Evolutionary conservation across 2,329 filamentous ascomycete species (phyloP), one percentile per base, ranked within the genome.

Genomic region (Aureobasidium zeae): DNA sequence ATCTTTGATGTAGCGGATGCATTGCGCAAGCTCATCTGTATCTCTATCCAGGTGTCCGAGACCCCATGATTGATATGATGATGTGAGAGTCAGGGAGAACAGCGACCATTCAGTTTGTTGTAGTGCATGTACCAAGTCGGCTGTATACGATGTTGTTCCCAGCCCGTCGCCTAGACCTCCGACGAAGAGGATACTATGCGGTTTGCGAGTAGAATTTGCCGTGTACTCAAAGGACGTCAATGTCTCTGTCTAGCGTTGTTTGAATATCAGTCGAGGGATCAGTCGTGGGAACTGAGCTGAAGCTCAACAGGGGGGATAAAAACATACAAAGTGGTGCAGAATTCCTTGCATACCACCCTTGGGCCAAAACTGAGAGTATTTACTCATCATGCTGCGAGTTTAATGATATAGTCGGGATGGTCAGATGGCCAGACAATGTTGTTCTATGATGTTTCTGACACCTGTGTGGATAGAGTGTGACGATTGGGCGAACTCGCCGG

Each of bases 171-270:
- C 53, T 11, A 56, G 34, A 6, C 54, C 54, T 29, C 54, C 54
- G 11, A 56, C 42, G 44, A 56, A 56, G 16, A 56, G 48, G 13
- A 56, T 46, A 29, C 45, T 52, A 39, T 57, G 47, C n/a, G 53
- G 53, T 31, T 55, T 55, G 41, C 49, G 53, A 21, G 48, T 33
- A 19, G 46, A 47, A 31, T 43, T 50, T 16, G 59, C 55, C 5
- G 59, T 59, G 45, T 63, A 65, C 48, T 66, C 63, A 47, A 66
- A 66, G 52, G 54, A 52, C 11, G 62, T 57, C 15, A 65, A 57
- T 3, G 55, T 60, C 47, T 66, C 63, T 12, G 63, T 63, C 63
- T 66, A 48, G 17, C n/a, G n/a, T n/a, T n/a, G n/a, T n/a, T n/a
- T n/a, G n/a, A n/a, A n/a, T n/a, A n/a, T n/a, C n/a, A 22, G 5